These are phyloP conservation scores for Lichtheimia ramosa DNA, from an alignment of 371 early-diverging fungal species.

Conservation along the genomic window DNA sequence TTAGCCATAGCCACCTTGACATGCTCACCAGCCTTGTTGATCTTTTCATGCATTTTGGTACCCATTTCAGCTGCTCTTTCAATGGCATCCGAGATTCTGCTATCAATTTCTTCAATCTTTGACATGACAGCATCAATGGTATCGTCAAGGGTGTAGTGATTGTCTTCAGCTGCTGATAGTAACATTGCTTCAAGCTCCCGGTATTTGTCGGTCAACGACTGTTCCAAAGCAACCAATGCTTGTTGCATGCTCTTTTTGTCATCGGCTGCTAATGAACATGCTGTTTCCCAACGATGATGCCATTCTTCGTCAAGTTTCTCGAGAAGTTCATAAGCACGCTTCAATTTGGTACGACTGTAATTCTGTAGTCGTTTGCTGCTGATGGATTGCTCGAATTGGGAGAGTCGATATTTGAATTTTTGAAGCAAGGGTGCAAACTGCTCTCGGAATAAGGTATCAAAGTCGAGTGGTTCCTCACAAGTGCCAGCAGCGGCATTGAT, in stretches of 20 bases:
- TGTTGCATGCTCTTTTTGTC: conserved; percentile 15
- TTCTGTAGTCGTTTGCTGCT: conserved; percentile 31
- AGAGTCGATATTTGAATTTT: conserved; percentile 42
- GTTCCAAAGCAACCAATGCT: conserved; percentile 16
- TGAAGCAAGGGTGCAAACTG: conserved; percentile 42
- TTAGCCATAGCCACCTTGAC: conserved; percentile 37
- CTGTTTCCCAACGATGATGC: conserved; percentile 27
- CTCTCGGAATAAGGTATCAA: conserved; percentile 45
- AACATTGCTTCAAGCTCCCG: conserved; percentile 16
- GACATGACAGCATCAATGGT: conserved; percentile 47
- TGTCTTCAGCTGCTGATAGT: conserved; percentile 13
- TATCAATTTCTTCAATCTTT: conserved; percentile 50
- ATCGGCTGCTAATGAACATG: conserved; percentile 19
- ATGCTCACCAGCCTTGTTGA: conserved; percentile 38
- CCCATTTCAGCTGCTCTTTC: conserved; percentile 38
- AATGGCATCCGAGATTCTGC: conserved; percentile 40
- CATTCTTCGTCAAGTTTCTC: conserved; percentile 39
- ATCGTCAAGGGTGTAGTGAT: conserved; percentile 28
- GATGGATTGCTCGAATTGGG: conserved; percentile 33
- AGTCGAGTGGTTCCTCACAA: conserved; percentile 36
- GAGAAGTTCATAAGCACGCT: conserved; percentile 27
- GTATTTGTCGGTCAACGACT: conserved; percentile 25
- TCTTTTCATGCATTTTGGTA: conserved; percentile 34
- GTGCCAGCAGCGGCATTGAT: conserved; percentile 24
- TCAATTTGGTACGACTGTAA: conserved; percentile 35